Conservation (phyloP, 2,329 filamentous ascomycete genomes). For the Gaeumannomyces sp. region DNA sequence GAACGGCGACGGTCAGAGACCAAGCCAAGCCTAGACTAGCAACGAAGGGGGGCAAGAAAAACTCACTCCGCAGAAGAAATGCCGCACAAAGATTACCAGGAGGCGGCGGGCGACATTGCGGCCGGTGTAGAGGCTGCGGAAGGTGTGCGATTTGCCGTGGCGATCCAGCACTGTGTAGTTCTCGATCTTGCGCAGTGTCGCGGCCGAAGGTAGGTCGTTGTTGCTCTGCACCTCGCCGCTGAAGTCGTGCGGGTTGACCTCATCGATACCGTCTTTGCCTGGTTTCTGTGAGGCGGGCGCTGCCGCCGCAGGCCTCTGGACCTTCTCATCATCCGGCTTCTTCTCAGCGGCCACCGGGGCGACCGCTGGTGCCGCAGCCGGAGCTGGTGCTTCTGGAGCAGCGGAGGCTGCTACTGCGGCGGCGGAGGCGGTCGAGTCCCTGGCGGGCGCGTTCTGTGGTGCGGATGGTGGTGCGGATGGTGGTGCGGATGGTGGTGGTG, state of each 20-base stretch:
- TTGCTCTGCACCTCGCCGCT: conserved; percentile 48
- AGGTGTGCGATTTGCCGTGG: conserved; percentile 52
- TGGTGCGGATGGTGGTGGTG: not conserved
- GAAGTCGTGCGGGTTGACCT: conserved; percentile 39
- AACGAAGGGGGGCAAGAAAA: not conserved
- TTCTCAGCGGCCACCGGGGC: not conserved
- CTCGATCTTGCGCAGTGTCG: conserved; percentile 45
- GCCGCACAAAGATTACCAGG: conserved; percentile 67
- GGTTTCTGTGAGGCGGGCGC: not conserved
- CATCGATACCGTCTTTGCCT: conserved; percentile 14
- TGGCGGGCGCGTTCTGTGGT: not conserved
- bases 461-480: too few relatives aligned
- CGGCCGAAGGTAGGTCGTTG: conserved; percentile 46
- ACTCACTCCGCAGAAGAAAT: conserved; percentile 72
- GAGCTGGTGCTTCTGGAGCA: not conserved
- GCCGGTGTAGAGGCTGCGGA: conserved; percentile 57
- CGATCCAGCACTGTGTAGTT: conserved; percentile 54
- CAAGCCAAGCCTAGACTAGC: not conserved
- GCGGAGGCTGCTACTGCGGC: not conserved
- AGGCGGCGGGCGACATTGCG: conserved; percentile 49
- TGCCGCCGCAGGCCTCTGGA: not conserved
- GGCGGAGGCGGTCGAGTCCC: too few relatives aligned
- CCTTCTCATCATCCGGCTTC: not conserved
- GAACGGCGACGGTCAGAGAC: not conserved
- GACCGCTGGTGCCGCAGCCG: not conserved